phyloP scores from a whole-genome alignment of 2,329 filamentous ascomycete species.

The Cylindrodendrum hubeiense region DNA sequence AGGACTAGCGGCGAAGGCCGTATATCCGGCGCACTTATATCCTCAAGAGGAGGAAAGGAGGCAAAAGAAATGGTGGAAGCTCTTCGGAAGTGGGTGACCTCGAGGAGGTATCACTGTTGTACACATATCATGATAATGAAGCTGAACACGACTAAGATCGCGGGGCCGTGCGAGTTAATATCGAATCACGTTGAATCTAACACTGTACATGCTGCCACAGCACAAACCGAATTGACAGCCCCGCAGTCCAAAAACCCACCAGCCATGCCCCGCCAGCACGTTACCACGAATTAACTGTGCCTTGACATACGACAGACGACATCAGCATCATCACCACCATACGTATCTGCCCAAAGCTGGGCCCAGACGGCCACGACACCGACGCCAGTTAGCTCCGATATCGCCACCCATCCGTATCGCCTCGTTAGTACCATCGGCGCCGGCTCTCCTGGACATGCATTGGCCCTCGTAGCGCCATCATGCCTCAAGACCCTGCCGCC shows the following conservation, averaged over 20 bases:
- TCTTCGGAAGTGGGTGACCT: slow-evolving; percentile 25
- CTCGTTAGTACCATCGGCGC: slow-evolving; percentile 7
- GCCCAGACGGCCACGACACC: slow-evolving; percentile 13
- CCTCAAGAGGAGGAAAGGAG: slow-evolving; percentile 25
- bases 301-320: slow-evolving; percentile 34
- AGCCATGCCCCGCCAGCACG: slow-evolving; percentile 42
- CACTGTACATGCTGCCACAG: slow-evolving; percentile 36
- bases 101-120: neutral
- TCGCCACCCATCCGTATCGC: neutral
- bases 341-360: slow-evolving; percentile 13
- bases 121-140: slow-evolving; percentile 1
- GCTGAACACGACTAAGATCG: slow-evolving; percentile 11
- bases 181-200: too few species aligned
- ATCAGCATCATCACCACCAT: slow-evolving; percentile 23
- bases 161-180: slow-evolving; percentile 1
- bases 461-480: slow-evolving; percentile 42
- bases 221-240: slow-evolving; percentile 41
- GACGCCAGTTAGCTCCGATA: neutral
- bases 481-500: slow-evolving; percentile 61
- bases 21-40: slow-evolving; percentile 38
- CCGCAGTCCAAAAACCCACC: slow-evolving; percentile 45
- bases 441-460: slow-evolving; percentile 40
- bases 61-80: slow-evolving; percentile 41
- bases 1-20: slow-evolving; percentile 17
- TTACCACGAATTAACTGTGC: slow-evolving; percentile 19